A percentile compares a stretch with the other conserved stretches of the same genome.
These are phyloP conservation scores for Mikania micrantha DNA, from an alignment of 129 eudicot species.

Conservation along the genomic window DNA sequence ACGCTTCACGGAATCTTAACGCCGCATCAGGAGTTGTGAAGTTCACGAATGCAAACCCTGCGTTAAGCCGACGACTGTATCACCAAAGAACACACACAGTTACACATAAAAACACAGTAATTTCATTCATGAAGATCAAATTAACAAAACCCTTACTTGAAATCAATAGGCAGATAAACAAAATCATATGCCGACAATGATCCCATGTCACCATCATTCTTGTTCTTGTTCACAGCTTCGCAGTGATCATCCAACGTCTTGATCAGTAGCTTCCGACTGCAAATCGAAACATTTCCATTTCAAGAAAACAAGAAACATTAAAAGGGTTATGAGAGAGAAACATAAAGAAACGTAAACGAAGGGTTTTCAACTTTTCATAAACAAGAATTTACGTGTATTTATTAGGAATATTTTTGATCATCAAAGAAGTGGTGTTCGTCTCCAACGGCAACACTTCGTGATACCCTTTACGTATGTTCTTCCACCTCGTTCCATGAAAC, in stretches of 20 bases:
- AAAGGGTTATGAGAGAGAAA: too few species aligned
- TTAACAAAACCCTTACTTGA: slow-evolving; percentile 31
- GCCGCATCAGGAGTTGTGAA: slow-evolving; percentile 46
- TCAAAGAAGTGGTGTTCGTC: not conserved
- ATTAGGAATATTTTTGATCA: slow-evolving; percentile 22
- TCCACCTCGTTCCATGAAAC: not conserved
- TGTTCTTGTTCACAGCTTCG: slow-evolving; percentile 38
- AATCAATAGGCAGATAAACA: slow-evolving; percentile 71
- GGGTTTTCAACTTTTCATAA: too few species aligned
- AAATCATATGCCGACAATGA: slow-evolving; percentile 48
- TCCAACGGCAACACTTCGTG: not conserved
- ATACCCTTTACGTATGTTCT: not conserved
- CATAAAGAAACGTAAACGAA: too few species aligned
- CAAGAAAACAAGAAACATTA: not conserved
- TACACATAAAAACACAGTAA: not conserved
- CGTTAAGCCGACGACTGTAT: slow-evolving; percentile 32
- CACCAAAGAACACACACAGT: slow-evolving; percentile 1
- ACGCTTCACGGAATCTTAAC: slow-evolving; percentile 21
- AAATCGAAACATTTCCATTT: not conserved
- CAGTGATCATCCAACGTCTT: slow-evolving; percentile 50
- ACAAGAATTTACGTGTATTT: slow-evolving; percentile 16
- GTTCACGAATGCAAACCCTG: slow-evolving; percentile 78
- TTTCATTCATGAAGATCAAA: not conserved
- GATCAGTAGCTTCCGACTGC: slow-evolving; percentile 27
- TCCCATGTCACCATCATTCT: not conserved